These are phyloP conservation scores for Eucalyptus melliodora DNA, from an alignment of 345 rosid genomes.

Conservation along the genomic window DNA sequence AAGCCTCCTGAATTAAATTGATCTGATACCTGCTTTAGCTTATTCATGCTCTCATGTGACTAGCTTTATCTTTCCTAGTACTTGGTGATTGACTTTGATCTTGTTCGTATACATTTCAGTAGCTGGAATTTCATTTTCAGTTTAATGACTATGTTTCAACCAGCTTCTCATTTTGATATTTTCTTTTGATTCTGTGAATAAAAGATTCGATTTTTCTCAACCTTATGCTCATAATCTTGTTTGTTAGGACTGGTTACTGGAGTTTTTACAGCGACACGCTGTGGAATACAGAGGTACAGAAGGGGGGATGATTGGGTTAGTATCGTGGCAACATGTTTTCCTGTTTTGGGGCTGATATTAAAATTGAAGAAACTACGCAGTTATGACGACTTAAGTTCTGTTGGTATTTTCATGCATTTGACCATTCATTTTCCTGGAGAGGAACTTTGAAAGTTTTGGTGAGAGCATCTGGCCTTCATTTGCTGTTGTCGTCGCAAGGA, in stretches of 20 bases:
- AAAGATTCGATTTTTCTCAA: not conserved
- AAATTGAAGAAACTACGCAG: not conserved
- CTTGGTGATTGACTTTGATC: not conserved
- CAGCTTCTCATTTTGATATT: not conserved
- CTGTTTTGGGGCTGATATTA: not conserved
- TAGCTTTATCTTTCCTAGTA: not conserved
- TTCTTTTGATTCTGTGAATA: not conserved
- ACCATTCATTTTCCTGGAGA: not conserved
- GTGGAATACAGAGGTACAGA: conserved; percentile 54
- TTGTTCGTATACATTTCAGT: not conserved
- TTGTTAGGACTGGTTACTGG: conserved; percentile 65
- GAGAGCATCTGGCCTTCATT: not conserved
- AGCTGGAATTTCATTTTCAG: not conserved
- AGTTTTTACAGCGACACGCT: conserved; percentile 40
- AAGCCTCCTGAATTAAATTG: not conserved
- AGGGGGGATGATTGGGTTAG: conserved; percentile 67
- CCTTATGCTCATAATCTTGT: not conserved
- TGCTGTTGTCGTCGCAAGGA: not conserved
- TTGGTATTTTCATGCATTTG: not conserved
- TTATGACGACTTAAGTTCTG: not conserved
- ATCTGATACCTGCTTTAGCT: not conserved
- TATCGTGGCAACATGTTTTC: not conserved
- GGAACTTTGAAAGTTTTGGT: not conserved
- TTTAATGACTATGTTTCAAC: not conserved
- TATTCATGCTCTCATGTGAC: not conserved